Percentiles rank a stretch among this genome's conserved stretches.
phyloP scores from a whole-genome alignment of 768 basidiomycete genomes.

The Rossbeevera mucosa region DNA sequence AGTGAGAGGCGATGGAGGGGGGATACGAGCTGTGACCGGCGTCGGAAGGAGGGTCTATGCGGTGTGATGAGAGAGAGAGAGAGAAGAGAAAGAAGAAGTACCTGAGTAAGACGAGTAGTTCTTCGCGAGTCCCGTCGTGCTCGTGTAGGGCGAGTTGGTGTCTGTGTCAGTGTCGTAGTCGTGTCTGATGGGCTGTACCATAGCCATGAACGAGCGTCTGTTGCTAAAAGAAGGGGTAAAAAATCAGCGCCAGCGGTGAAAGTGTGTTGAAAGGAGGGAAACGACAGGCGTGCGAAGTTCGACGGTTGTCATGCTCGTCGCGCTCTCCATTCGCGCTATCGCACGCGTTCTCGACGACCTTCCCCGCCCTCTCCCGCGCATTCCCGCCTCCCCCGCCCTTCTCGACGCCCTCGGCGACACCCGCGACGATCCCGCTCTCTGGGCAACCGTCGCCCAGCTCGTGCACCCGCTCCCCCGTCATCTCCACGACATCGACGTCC shows the following conservation, averaged over 20 bases:
- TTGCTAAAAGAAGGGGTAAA: conserved; percentile 8
- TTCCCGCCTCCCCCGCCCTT: conserved; percentile 38
- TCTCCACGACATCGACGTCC: conserved; percentile 35
- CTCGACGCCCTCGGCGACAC: conserved; percentile 31
- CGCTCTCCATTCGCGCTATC: conserved; percentile 50
- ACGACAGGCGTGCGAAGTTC: conserved; percentile 16
- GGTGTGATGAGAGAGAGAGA: not conserved
- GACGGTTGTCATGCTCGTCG: conserved; percentile 30
- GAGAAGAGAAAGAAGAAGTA: conserved; percentile 5
- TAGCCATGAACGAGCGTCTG: conserved; percentile 31
- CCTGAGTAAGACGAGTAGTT: conserved; percentile 27
- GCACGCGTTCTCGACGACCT: conserved; percentile 37
- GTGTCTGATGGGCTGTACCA: conserved; percentile 31
- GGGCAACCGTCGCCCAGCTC: conserved; percentile 62
- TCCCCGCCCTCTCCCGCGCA: conserved; percentile 33
- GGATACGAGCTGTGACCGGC: conserved; percentile 41
- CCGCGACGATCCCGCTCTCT: conserved; percentile 56
- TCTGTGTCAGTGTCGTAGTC: conserved; percentile 49
- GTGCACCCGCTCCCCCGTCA: conserved; percentile 45
- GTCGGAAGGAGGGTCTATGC: conserved; percentile 28
- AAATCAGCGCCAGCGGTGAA: conserved; percentile 29
- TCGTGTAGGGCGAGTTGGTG: conserved; percentile 52
- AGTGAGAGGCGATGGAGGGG: conserved; percentile 58
- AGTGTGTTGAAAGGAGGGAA: not conserved
- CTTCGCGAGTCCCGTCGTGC: conserved; percentile 50